Conservation (phyloP, 2,329 filamentous ascomycete species). For the Fusarium algeriense region DNA sequence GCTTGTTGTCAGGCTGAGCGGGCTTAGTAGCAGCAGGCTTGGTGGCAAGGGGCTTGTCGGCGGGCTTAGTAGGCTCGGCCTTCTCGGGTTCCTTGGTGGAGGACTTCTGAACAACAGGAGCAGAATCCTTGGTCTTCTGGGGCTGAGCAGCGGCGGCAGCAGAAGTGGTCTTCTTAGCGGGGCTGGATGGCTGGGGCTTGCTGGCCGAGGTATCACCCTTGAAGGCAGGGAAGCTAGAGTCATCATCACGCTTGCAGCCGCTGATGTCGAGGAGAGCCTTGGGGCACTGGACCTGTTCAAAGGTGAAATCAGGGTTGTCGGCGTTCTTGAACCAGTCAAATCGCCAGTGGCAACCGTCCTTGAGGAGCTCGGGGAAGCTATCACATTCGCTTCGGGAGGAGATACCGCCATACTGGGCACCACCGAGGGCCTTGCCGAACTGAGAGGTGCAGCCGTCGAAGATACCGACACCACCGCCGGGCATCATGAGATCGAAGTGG, state of each 20-base stretch:
- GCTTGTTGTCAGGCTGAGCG: conserved; percentile 11
- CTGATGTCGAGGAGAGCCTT: conserved; percentile 58
- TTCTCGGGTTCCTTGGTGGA: conserved; percentile 18
- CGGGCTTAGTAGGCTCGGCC: conserved; percentile 15
- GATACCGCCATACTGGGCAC: conserved; percentile 70
- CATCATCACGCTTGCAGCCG: conserved; percentile 52
- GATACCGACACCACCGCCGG: conserved; percentile 67
- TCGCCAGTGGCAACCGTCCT: conserved; percentile 71
- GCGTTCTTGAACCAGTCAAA: conserved; percentile 73
- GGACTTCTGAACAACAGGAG: conserved; percentile 28
- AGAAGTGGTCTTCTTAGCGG: conserved; percentile 6
- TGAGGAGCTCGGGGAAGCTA: conserved; percentile 64
- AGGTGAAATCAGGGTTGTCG: conserved; percentile 68
- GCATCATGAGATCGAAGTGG: conserved; percentile 70
- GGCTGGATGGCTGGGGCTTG: conserved; percentile 20
- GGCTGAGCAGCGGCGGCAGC: conserved; percentile 10
- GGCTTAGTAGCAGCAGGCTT: conserved; percentile 19
- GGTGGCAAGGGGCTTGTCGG: background rate
- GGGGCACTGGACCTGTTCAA: conserved; percentile 68
- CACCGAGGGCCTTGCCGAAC: conserved; percentile 59
- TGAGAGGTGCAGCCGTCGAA: conserved; percentile 65
- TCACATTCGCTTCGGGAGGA: conserved; percentile 63
- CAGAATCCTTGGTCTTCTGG: conserved; percentile 21
- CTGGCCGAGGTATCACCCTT: conserved; percentile 24
- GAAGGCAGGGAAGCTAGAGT: conserved; percentile 47